Conservation (phyloP, 257 asterid species). For the Linaria vulgaris region DNA sequence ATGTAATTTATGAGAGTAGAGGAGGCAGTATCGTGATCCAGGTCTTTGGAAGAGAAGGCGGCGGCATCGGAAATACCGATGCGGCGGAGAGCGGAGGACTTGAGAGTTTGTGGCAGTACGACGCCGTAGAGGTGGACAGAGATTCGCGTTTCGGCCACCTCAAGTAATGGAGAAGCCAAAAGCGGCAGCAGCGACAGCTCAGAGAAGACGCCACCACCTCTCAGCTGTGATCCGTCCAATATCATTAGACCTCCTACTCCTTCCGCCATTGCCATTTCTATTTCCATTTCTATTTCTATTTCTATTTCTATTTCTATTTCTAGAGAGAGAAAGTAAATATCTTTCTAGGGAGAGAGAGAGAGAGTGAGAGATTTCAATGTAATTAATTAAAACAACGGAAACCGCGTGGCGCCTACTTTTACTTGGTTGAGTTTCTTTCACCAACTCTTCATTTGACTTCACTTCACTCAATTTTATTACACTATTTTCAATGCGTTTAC, state of each 20-base stretch:
- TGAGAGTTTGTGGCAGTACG: constrained; percentile 41
- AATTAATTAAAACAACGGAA: background rate
- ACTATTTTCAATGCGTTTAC: too few relatives aligned
- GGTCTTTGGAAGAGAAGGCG: constrained; percentile 32
- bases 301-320: too few relatives aligned
- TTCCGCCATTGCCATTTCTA: constrained; percentile 49
- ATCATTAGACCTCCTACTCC: constrained; percentile 49
- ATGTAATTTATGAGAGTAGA: constrained; percentile 37
- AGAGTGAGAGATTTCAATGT: constrained; percentile 24
- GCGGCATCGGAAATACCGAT: constrained; percentile 32
- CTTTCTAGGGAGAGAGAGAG: constrained; percentile 22
- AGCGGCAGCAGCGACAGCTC: constrained; percentile 34
- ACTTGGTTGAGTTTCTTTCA: too few relatives aligned
- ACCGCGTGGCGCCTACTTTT: constrained; percentile 37
- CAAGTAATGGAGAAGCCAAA: constrained; percentile 30
- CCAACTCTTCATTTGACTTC: too few relatives aligned
- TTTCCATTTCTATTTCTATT: too few relatives aligned
- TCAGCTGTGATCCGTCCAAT: constrained; percentile 52
- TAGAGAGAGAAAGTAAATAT: constrained; percentile 24
- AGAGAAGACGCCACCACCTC: constrained; percentile 34
- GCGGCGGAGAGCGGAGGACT: constrained; percentile 41
- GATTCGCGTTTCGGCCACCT: constrained; percentile 47
- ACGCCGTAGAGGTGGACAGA: constrained; percentile 42
- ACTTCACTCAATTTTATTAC: too few relatives aligned
- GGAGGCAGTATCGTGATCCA: constrained; percentile 42